A percentile compares a stretch with the other conserved stretches of the same genome.
Conservation (phyloP, 176 grass and related monocot genomes). For the Ensete glaucum region DNA sequence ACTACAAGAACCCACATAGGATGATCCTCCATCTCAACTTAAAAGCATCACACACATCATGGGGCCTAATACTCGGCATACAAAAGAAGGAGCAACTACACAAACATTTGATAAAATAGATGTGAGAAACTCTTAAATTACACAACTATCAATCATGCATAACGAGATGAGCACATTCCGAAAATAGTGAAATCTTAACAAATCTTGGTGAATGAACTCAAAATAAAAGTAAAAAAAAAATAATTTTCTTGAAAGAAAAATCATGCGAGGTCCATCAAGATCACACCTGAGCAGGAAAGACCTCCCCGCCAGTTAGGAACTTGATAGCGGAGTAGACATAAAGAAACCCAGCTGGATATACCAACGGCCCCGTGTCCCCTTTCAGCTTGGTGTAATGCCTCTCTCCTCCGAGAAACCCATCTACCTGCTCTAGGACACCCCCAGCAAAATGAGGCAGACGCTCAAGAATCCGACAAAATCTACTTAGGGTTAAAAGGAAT, state of each 20-base stretch:
- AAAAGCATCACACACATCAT: not conserved
- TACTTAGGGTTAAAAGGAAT: constrained; percentile 3
- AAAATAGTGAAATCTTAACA: not conserved
- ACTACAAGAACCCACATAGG: too few relatives aligned
- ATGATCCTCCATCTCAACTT: not conserved
- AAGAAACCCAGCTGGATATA: constrained; percentile 95
- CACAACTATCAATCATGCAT: not conserved
- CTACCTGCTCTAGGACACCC: constrained; percentile 27
- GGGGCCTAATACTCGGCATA: not conserved
- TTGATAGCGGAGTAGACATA: constrained; percentile 73
- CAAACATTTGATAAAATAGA: not conserved
- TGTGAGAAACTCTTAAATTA: not conserved
- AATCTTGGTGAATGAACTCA: not conserved
- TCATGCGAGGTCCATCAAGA: not conserved
- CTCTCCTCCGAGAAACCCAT: constrained; percentile 69
- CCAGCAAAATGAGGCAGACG: not conserved
- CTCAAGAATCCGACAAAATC: not conserved
- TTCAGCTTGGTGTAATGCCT: constrained; percentile 88
- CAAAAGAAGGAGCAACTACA: not conserved
- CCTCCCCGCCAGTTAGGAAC: constrained; percentile 60
- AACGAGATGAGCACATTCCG: not conserved
- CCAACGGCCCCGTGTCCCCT: constrained; percentile 86
- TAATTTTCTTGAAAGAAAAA: not conserved
- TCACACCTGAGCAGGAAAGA: constrained; percentile 78
- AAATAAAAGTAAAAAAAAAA: not conserved